Conservation (phyloP, 2,329 filamentous ascomycete genomes). For the Aureobasidium sp. region DNA sequence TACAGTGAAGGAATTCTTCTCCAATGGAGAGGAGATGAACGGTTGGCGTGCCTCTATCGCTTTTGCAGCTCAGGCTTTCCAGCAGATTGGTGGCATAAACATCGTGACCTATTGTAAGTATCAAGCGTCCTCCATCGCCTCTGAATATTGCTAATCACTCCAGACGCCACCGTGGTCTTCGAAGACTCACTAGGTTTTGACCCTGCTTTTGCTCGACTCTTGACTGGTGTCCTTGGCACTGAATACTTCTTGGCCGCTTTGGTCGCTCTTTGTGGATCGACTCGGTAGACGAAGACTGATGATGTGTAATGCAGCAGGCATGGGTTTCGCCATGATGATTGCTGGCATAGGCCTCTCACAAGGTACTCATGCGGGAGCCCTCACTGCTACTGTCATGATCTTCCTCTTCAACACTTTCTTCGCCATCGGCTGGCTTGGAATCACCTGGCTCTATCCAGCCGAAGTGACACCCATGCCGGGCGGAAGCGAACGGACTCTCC, state of each 20-base stretch:
- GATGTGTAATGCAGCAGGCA: conserved; percentile 30
- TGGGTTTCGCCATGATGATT: conserved; percentile 28
- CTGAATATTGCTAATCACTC: not conserved
- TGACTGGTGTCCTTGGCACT: conserved; percentile 31
- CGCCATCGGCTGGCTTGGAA: conserved; percentile 38
- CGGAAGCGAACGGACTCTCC: conserved; percentile 40
- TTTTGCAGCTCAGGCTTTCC: conserved; percentile 3
- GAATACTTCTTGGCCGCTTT: conserved; percentile 33
- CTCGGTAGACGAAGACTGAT: conserved; percentile 33
- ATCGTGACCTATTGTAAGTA: conserved; percentile 17
- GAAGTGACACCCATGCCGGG: conserved; percentile 39
- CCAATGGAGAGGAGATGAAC: conserved; percentile 21
- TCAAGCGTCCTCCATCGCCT: not conserved
- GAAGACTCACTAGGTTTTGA: conserved; percentile 27
- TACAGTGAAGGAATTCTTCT: conserved; percentile 29
- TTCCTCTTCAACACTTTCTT: conserved; percentile 44
- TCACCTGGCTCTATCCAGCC: conserved; percentile 38
- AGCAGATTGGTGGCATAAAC: conserved; percentile 16
- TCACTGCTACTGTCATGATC: conserved; percentile 39
- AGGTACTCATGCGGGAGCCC: conserved; percentile 1
- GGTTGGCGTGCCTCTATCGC: conserved; percentile 9
- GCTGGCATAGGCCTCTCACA: conserved; percentile 23
- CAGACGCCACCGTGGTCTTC: conserved; percentile 25
- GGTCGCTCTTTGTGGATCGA: conserved; percentile 31
- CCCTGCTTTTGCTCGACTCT: conserved; percentile 26